These are phyloP conservation scores for Penicillium chermesinum DNA, from an alignment of 495 filamentous ascomycete genomes.

Conservation along the genomic window DNA sequence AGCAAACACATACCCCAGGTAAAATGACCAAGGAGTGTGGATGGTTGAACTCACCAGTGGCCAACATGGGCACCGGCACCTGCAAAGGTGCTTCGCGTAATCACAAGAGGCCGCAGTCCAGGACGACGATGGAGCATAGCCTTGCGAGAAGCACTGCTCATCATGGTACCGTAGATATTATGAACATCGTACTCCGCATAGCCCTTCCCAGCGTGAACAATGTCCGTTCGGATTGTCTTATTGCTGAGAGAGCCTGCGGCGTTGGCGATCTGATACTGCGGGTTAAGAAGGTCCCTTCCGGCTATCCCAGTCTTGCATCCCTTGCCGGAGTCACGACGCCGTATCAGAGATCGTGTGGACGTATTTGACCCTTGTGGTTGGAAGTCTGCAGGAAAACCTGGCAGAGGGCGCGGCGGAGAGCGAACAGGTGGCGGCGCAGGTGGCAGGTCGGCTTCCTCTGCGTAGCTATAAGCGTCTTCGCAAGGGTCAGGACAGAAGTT, in stretches of 20 bases:
- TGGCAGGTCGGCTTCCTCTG: slow-evolving; percentile 53
- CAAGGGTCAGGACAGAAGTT: slow-evolving; percentile 76
- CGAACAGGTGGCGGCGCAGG: slow-evolving; percentile 63
- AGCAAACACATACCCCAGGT: background rate
- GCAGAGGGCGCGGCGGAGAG: slow-evolving; percentile 52
- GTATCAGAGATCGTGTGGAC: slow-evolving; percentile 7
- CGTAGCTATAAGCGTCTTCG: slow-evolving; percentile 49
- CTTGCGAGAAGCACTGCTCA: slow-evolving; percentile 60
- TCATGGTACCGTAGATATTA: slow-evolving; percentile 86
- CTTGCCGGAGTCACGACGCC: slow-evolving; percentile 5
- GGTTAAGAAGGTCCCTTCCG: slow-evolving; percentile 61
- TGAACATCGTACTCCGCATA: slow-evolving; percentile 74
- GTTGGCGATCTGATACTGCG: slow-evolving; percentile 73
- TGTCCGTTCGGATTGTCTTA: slow-evolving; percentile 68
- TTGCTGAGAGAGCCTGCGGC: slow-evolving; percentile 64
- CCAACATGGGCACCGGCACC: slow-evolving; percentile 74
- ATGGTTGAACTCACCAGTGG: slow-evolving; percentile 57
- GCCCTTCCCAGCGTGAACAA: slow-evolving; percentile 64
- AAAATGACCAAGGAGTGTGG: too few species aligned
- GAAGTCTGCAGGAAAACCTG: slow-evolving; percentile 68
- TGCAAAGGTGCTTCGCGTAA: slow-evolving; percentile 80
- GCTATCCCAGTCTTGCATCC: slow-evolving; percentile 49
- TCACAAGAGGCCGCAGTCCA: slow-evolving; percentile 63
- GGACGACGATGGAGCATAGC: slow-evolving; percentile 71
- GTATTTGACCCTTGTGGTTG: slow-evolving; percentile 45